Evolutionary conservation across 2,329 filamentous ascomycete species (phyloP).

Genomic region (Ceratocystis ficicola): DNA sequence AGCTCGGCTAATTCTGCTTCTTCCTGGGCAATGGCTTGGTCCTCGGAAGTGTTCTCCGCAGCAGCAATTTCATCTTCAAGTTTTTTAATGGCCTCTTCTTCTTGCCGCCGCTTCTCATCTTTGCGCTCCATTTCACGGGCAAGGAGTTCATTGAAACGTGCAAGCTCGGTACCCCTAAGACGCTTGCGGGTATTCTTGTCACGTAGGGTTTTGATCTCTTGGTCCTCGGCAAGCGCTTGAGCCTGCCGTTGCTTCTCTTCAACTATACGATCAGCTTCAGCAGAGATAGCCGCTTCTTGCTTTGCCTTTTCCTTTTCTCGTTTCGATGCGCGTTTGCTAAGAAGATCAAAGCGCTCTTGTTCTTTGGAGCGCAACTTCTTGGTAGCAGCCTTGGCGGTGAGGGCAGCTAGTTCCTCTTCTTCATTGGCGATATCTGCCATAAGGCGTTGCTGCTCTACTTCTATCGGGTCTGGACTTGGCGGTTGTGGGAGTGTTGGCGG

Average conservation of each 20-base stretch:
- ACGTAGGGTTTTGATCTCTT: slow-evolving; percentile 13
- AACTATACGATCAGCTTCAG: slow-evolving; percentile 13
- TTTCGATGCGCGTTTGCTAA: slow-evolving; percentile 17
- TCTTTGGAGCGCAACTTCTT: slow-evolving; percentile 12
- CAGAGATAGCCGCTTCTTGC: slow-evolving; percentile 20
- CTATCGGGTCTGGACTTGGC: neutral
- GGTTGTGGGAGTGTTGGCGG: slow-evolving; percentile 13
- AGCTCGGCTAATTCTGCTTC: slow-evolving; percentile 18
- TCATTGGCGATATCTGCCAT: slow-evolving; percentile 18
- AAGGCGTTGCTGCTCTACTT: slow-evolving; percentile 16
- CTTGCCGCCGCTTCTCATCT: slow-evolving; percentile 4
- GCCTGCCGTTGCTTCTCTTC: slow-evolving; percentile 18
- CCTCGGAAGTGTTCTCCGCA: slow-evolving; percentile 12
- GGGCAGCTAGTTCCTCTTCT: slow-evolving; percentile 12
- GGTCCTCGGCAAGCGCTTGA: slow-evolving; percentile 4
- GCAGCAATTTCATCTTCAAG: slow-evolving; percentile 19
- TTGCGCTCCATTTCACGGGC: neutral
- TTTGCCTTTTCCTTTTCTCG: slow-evolving; percentile 22
- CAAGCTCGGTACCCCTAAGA: slow-evolving; percentile 10
- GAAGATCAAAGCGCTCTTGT: slow-evolving; percentile 15
- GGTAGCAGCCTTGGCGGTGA: slow-evolving; percentile 6
- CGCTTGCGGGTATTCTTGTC: slow-evolving; percentile 6
- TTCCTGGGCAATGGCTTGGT: slow-evolving; percentile 17
- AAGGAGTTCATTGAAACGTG: slow-evolving; percentile 17
- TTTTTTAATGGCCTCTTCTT: slow-evolving; percentile 13